Percentiles rank a stretch among this genome's conserved stretches.
Conservation (phyloP, 371 early-diverging fungal species). For the Sporodiniella umbellata region DNA sequence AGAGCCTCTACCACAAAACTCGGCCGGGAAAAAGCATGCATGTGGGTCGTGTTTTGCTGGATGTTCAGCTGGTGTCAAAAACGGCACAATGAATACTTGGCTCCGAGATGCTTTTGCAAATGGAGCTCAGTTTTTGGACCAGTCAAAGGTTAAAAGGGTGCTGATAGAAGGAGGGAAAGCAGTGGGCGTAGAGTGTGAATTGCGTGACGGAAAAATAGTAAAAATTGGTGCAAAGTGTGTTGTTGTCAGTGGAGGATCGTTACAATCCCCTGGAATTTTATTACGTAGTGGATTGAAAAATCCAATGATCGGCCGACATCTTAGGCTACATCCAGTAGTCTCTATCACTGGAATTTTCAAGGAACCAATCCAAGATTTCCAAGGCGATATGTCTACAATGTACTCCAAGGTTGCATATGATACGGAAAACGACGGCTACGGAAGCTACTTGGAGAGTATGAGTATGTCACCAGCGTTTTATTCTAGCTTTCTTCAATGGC, state of each 20-base stretch:
- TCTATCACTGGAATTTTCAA: slow-evolving; percentile 47
- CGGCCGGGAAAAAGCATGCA: slow-evolving; percentile 52
- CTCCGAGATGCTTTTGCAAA: slow-evolving; percentile 59
- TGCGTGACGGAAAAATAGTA: slow-evolving; percentile 3
- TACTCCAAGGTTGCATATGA: slow-evolving; percentile 50
- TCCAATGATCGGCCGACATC: slow-evolving; percentile 59
- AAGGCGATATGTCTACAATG: slow-evolving; percentile 73
- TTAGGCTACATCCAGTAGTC: slow-evolving; percentile 40
- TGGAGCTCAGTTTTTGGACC: slow-evolving; percentile 60
- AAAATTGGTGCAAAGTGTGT: slow-evolving; percentile 46
- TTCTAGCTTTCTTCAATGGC: slow-evolving; percentile 47
- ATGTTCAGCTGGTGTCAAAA: slow-evolving; percentile 68
- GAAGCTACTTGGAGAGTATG: slow-evolving; percentile 67
- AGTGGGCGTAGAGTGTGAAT: slow-evolving; percentile 43
- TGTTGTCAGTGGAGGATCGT: slow-evolving; percentile 61
- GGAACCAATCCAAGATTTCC: slow-evolving; percentile 40
- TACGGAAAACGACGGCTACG: slow-evolving; percentile 51
- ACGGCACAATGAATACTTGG: slow-evolving; percentile 62
- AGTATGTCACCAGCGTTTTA: slow-evolving; percentile 47
- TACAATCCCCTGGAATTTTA: slow-evolving; percentile 64
- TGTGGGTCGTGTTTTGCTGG: slow-evolving; percentile 70
- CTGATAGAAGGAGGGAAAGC: slow-evolving; percentile 43
- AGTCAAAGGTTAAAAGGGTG: slow-evolving; percentile 54
- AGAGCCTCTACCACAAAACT: slow-evolving; percentile 66
- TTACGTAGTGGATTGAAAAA: slow-evolving; percentile 61